phyloP scores from a whole-genome alignment of 2,329 filamentous ascomycete genomes.

The Dactylonectria estremocensis region DNA sequence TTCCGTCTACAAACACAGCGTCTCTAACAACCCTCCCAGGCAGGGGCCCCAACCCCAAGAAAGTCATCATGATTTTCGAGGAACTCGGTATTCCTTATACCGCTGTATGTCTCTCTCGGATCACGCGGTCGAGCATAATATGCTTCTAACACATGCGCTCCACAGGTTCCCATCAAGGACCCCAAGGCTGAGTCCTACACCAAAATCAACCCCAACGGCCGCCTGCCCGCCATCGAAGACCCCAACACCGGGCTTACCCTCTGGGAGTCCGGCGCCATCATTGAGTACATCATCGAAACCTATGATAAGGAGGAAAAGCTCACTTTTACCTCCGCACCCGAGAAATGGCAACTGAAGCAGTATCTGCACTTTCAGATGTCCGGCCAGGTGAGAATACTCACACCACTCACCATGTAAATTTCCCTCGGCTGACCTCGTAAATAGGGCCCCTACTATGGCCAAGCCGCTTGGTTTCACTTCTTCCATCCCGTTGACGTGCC shows the following conservation, averaged over 20 bases:
- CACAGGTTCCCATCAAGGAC: constrained; percentile 40
- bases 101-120: constrained; percentile 34
- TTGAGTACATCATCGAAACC: constrained; percentile 45
- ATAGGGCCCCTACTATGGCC: constrained; percentile 57
- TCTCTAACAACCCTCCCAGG: constrained; percentile 30
- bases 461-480: constrained; percentile 51
- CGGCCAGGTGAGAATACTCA: constrained; percentile 49
- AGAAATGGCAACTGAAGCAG: constrained; percentile 53
- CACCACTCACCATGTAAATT: neutral
- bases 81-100: constrained; percentile 56
- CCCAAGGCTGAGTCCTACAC: constrained; percentile 46
- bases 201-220: constrained; percentile 54
- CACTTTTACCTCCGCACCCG: constrained; percentile 41
- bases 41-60: constrained; percentile 51
- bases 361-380: constrained; percentile 57
- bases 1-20: neutral
- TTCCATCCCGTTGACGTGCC: constrained; percentile 49
- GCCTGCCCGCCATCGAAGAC: constrained; percentile 52
- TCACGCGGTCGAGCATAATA: neutral
- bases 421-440: neutral
- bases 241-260: constrained; percentile 54
- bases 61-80: constrained; percentile 54
- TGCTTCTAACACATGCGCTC: neutral
- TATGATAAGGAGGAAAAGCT: constrained; percentile 51
- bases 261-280: constrained; percentile 51